Percentiles rank a stretch among this genome's conserved stretches.
Conservation (phyloP, 2,329 filamentous ascomycete genomes). For the Aspergillus tamarii region DNA sequence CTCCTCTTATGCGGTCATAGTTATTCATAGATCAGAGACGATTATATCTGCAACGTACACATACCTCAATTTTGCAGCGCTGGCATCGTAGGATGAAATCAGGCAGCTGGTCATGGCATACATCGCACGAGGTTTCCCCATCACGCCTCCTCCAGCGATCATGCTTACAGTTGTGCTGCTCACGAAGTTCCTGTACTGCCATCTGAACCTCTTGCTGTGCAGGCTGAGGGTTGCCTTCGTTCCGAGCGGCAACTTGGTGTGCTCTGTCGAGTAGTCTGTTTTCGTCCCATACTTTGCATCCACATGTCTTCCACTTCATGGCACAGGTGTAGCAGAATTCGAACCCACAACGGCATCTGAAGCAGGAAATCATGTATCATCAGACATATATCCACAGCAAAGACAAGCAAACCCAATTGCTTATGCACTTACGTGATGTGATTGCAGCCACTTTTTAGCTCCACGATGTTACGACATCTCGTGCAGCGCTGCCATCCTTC, state of each 20-base stretch:
- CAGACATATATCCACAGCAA: background rate
- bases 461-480: slow-evolving; percentile 63
- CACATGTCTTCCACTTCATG: slow-evolving; percentile 30
- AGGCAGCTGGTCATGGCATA: slow-evolving; percentile 11
- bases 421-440: slow-evolving; percentile 37
- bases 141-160: slow-evolving; percentile 12
- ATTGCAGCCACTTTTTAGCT: slow-evolving; percentile 36
- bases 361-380: background rate
- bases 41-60: slow-evolving; percentile 17
- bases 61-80: slow-evolving; percentile 13
- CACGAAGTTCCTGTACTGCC: slow-evolving; percentile 13
- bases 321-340: slow-evolving; percentile 40
- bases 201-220: slow-evolving; percentile 9
- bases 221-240: background rate
- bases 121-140: slow-evolving; percentile 8
- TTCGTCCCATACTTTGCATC: slow-evolving; percentile 32
- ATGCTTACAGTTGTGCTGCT: slow-evolving; percentile 22
- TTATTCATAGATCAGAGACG: slow-evolving; percentile 7
- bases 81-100: slow-evolving; percentile 14
- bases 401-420: background rate
- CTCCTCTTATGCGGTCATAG: background rate
- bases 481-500: slow-evolving; percentile 77
- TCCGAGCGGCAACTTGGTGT: slow-evolving; percentile 7
- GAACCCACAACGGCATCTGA: slow-evolving; percentile 32
- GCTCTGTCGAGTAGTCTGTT: slow-evolving; percentile 22